These are phyloP conservation scores for Aspergillus luchuensis DNA, from an alignment of 2,329 filamentous ascomycete genomes.

Conservation along the genomic window DNA sequence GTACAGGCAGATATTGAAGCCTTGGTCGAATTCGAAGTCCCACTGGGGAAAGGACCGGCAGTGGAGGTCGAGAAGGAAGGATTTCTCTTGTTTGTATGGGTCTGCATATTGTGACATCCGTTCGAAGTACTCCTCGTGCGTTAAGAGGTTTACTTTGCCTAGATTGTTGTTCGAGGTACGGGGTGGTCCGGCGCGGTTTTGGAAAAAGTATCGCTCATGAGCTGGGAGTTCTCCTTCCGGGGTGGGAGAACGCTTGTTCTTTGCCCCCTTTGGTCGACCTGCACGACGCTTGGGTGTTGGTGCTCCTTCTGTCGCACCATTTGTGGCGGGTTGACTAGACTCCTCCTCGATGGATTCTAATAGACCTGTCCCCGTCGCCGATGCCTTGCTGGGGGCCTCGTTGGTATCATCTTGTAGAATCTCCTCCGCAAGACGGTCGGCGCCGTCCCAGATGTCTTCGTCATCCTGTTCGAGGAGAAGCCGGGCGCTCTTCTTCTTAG, in stretches of 20 bases:
- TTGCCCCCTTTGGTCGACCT: conserved; percentile 58
- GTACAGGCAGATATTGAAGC: conserved; percentile 87
- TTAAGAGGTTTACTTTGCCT: conserved; percentile 71
- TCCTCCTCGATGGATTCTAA: conserved; percentile 36
- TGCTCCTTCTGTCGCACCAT: conserved; percentile 44
- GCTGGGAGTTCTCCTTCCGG: conserved; percentile 80
- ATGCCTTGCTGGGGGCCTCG: conserved; percentile 29
- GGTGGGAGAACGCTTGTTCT: conserved; percentile 69
- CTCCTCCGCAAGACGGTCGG: conserved; percentile 67
- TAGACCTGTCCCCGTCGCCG: conserved; percentile 26
- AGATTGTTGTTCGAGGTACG: conserved; percentile 89
- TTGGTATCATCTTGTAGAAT: conserved; percentile 58
- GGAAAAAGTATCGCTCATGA: conserved; percentile 90
- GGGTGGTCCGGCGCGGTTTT: conserved; percentile 77
- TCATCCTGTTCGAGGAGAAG: conserved; percentile 76
- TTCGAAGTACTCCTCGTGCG: conserved; percentile 88
- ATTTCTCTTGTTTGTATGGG: conserved; percentile 68
- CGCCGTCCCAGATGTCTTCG: conserved; percentile 63
- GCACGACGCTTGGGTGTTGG: conserved; percentile 57
- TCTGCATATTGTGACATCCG: conserved; percentile 66
- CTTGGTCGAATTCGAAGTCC: conserved; percentile 83
- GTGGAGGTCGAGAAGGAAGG: conserved; percentile 74
- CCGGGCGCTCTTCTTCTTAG: conserved; percentile 79
- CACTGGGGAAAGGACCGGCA: conserved; percentile 84
- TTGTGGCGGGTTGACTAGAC: conserved; percentile 42